Conservation (phyloP, 306 rosid genomes). For the Astragalus membranaceus region DNA sequence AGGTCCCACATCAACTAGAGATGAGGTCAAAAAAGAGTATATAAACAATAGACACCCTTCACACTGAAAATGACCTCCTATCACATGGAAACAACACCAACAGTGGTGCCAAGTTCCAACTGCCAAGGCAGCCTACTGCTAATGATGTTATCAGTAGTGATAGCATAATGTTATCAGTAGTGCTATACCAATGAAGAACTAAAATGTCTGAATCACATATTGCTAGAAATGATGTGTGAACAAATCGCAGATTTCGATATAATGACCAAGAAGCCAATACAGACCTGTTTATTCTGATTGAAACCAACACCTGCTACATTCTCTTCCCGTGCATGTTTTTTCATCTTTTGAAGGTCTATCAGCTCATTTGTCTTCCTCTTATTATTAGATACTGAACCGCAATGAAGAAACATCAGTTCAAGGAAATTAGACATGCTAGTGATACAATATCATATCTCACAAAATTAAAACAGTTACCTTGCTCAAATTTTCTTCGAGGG, state of each 20-base stretch:
- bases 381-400: slow-evolving; percentile 33
- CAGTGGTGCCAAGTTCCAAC: no score
- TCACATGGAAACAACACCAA: no score
- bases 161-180: background rate
- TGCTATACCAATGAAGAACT: background rate
- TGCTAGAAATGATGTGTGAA: background rate
- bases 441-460: slow-evolving; percentile 2
- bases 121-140: background rate
- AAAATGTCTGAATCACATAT: background rate
- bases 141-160: background rate
- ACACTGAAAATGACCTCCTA: background rate
- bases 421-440: background rate
- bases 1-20: no score
- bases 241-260: background rate
- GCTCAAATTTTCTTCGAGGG: slow-evolving; percentile 27
- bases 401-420: slow-evolving; percentile 9
- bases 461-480: slow-evolving; percentile 33
- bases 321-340: slow-evolving; percentile 28
- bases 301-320: slow-evolving; percentile 21
- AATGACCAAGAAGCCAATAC: slow-evolving; percentile 25
- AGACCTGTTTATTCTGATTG: slow-evolving; percentile 37
- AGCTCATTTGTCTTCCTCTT: slow-evolving; percentile 57
- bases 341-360: slow-evolving; percentile 24
- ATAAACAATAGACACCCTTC: background rate
- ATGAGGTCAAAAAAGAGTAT: no score